Evolutionary conservation across 2,329 filamentous ascomycete genomes (phyloP).

Genomic region (Epichloe festucae): DNA sequence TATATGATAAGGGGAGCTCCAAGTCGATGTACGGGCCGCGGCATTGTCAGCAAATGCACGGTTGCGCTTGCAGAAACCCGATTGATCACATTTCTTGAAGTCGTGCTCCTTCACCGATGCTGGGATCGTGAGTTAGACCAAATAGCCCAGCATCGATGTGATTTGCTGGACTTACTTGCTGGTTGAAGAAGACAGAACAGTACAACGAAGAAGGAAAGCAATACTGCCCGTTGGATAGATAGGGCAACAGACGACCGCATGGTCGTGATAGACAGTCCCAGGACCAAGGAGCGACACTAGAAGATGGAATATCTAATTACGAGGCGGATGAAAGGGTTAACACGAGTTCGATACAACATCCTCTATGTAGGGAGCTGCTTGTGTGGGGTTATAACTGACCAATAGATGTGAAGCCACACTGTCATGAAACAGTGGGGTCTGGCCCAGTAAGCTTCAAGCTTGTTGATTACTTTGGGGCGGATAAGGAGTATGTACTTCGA

Average conservation of each 20-base stretch:
- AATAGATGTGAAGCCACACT: background rate
- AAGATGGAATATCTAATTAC: background rate
- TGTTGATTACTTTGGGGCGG: no score
- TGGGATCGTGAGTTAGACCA: conserved; percentile 20
- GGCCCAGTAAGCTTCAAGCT: conserved; percentile 6
- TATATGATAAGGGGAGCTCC: conserved; percentile 72
- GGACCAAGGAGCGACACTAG: background rate
- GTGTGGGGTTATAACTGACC: conserved; percentile 1
- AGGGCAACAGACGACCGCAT: conserved; percentile 39
- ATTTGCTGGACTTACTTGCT: conserved; percentile 39
- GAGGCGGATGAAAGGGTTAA: background rate
- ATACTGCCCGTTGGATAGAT: conserved; percentile 52
- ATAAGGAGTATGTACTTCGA: background rate
- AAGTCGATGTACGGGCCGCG: conserved; percentile 48
- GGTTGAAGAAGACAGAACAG: conserved; percentile 49
- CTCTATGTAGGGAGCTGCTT: background rate
- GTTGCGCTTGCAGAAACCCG: conserved; percentile 95
- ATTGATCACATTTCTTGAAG: conserved; percentile 93
- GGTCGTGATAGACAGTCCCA: conserved; percentile 12
- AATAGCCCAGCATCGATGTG: background rate
- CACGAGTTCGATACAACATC: background rate
- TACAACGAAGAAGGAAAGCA: conserved; percentile 45
- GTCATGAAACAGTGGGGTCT: conserved; percentile 2
- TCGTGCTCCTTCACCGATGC: conserved; percentile 86
- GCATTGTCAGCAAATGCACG: conserved; percentile 76